A percentile compares a stretch with the other conserved stretches of the same genome.
phyloP scores from a whole-genome alignment of 805 yeast species.

The Saccharomycopsis sp. region DNA sequence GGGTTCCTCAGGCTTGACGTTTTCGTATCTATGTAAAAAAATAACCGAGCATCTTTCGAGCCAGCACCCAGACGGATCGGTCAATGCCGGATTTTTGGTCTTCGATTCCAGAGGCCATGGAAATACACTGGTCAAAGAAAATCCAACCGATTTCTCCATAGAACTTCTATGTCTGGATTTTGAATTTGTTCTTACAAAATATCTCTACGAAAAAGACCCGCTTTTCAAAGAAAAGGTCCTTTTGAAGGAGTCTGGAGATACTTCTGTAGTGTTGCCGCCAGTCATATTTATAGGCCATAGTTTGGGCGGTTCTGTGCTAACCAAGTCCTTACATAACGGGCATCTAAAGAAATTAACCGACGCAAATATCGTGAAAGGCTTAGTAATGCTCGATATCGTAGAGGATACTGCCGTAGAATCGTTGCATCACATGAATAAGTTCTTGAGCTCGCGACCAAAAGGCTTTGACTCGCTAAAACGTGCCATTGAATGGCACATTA shows the following conservation, averaged over 20 bases:
- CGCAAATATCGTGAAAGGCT: conserved; percentile 46
- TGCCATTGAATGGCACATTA: conserved; percentile 83
- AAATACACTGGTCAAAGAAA: conserved; percentile 30
- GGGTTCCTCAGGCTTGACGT: conserved; percentile 81
- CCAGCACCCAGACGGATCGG: conserved; percentile 24
- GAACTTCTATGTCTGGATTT: conserved; percentile 55
- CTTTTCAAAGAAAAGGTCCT: conserved; percentile 16
- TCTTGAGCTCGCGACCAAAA: conserved; percentile 59
- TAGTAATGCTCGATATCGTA: conserved; percentile 82
- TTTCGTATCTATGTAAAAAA: conserved; percentile 44
- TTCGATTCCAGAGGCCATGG: conserved; percentile 92
- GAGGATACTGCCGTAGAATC: conserved; percentile 86
- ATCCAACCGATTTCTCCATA: conserved; percentile 35
- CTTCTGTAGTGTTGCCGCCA: conserved; percentile 26
- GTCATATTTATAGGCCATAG: conserved; percentile 81
- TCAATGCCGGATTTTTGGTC: conserved; percentile 55
- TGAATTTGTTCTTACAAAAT: conserved; percentile 36
- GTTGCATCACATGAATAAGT: conserved; percentile 57
- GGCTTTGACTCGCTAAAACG: conserved; percentile 43
- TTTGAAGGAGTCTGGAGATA: conserved; percentile 13
- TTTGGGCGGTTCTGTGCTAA: conserved; percentile 81
- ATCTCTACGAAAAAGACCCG: conserved; percentile 26
- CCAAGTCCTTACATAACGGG: conserved; percentile 38
- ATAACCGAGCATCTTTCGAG: conserved; percentile 26
- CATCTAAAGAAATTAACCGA: conserved; percentile 20